Base-by-base conservation (phyloP, 1,139 yeast genomes). In the Suhomyces anneliseae region DNA sequence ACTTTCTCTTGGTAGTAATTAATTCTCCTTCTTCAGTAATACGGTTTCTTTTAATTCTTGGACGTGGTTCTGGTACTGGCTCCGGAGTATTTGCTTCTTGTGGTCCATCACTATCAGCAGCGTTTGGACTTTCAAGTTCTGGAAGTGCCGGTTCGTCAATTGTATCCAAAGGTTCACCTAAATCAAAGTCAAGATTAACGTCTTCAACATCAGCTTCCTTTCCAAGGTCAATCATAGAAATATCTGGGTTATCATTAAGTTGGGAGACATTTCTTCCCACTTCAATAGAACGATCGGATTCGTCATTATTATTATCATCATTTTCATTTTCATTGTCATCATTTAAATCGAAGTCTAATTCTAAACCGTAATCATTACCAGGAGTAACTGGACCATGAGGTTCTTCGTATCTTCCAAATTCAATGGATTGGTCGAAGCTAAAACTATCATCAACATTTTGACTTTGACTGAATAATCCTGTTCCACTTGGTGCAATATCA, bases 401-500 rank as follows among this genome's bases (percentile, higher is more conserved):
- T 7, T 61, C 66, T 27, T 56, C 61, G 34, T 55, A 56, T 61
- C 92, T 72, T 12, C 85, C 85, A 37, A 77, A 64, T 56, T 87
- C 95, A 39, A 85, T 71, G 0, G 87, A 82, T 10, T 73, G 73
- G 55, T 79, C 83, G 43, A 67, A 63, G 2, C 53, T 55, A 43
- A 56, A 56, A 29, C 55, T 56, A 27, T 55, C 57, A 27, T 60
- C 63, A 9, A 50, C 43, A 42, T 42, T 49, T 9, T 46, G 46
- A 37, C 38, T 48, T 38, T 47, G 54, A 38, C 56, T 54, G 42
- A 54, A 58, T 24, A 54, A 47, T 27, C 53, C 56, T 34, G 48
- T 45, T 10, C 47, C 47, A 26, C 12, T 54, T 8, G 44, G 36
- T 24, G 34, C 36, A 7, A 42, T 12, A 38, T 57, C 64, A 32